phyloP scores from a whole-genome alignment of 192 early-diverging fungal genomes.

The Podochytrium sp. region DNA sequence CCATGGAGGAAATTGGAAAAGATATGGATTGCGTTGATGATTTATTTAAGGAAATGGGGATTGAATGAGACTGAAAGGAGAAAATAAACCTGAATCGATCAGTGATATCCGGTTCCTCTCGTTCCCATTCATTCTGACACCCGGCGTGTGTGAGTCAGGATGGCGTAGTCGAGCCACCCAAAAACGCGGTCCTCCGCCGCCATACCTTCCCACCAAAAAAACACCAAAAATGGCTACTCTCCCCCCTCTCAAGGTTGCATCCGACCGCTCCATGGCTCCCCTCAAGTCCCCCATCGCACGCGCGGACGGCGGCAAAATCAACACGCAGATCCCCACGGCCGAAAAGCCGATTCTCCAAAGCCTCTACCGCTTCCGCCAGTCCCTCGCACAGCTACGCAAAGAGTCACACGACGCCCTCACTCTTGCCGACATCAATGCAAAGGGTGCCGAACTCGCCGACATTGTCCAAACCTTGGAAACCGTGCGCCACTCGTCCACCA shows the following conservation, averaged over 20 bases:
- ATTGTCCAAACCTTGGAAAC: background rate
- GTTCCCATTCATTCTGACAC: background rate
- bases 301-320: background rate
- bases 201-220: background rate
- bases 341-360: background rate
- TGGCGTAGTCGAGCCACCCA: background rate
- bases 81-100: too few relatives aligned
- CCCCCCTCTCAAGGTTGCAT: too few relatives aligned
- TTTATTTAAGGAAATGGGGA: conserved; percentile 21
- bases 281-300: too few relatives aligned
- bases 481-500: too few relatives aligned
- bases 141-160: background rate
- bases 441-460: conserved; percentile 15
- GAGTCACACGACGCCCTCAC: conserved; percentile 24
- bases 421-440: conserved; percentile 27
- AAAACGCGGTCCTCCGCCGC: background rate
- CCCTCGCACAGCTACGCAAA: conserved; percentile 15
- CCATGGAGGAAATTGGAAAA: conserved; percentile 8
- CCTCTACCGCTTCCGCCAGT: conserved; percentile 24
- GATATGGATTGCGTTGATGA: conserved; percentile 22
- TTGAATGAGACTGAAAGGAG: too few relatives aligned
- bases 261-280: too few relatives aligned
- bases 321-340: background rate
- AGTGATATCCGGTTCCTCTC: too few relatives aligned
- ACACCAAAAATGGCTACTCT: too few relatives aligned